Evolutionary conservation across 768 basidiomycete genomes (phyloP).

Genomic region (Trametes cinnabarina): DNA sequence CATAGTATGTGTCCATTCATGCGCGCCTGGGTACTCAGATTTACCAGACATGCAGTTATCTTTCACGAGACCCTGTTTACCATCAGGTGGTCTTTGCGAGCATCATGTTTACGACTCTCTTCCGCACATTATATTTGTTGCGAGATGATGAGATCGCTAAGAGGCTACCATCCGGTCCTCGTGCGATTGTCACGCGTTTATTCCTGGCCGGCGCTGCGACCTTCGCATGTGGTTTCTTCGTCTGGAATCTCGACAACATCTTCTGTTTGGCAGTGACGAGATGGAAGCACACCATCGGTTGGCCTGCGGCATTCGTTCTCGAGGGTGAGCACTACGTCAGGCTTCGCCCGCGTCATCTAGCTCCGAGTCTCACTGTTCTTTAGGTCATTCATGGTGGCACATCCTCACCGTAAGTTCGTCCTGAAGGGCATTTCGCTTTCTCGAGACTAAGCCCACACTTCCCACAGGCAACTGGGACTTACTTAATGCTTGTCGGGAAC

Average conservation of each 20-base stretch:
- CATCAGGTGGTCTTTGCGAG: constrained; percentile 73
- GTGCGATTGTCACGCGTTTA: constrained; percentile 39
- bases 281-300: constrained; percentile 57
- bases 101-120: constrained; percentile 48
- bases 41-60: no score
- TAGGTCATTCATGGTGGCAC: constrained; percentile 78
- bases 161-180: constrained; percentile 44
- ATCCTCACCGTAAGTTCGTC: constrained; percentile 50
- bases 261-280: constrained; percentile 59
- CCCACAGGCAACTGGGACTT: constrained; percentile 28
- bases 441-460: constrained; percentile 3
- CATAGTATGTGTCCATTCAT: constrained; percentile 58
- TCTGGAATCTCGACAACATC: constrained; percentile 83
- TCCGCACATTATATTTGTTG: constrained; percentile 54
- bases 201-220: constrained; percentile 53
- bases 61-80: constrained; percentile 74
- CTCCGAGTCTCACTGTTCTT: not conserved
- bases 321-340: constrained; percentile 44
- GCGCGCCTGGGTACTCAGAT: no score
- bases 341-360: not conserved
- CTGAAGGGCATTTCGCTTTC: not conserved
- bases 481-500: constrained; percentile 34
- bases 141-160: constrained; percentile 39
- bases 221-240: constrained; percentile 63
- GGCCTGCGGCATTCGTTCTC: constrained; percentile 64